Base-by-base conservation (phyloP, 345 rosid genomes). In the Garcia nutans region DNA sequence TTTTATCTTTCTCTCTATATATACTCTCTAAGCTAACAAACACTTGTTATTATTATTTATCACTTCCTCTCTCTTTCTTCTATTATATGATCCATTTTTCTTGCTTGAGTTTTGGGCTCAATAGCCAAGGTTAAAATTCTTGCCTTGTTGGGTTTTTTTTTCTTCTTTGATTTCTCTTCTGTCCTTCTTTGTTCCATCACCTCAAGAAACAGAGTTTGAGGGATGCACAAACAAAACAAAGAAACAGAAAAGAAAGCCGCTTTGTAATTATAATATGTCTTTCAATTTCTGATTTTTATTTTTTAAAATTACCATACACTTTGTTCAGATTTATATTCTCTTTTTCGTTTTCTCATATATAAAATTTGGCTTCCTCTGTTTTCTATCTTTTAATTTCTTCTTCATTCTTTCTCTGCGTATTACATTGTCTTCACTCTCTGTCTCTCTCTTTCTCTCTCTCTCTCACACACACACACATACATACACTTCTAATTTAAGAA, bases 141-240 rank as follows among this genome's bases (percentile, higher is more conserved):
- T 70, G 17, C 78, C 68, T 42, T 45, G 76, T 64, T 50, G 16
- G 71, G 76, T 67, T 66, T 63, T 67, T 50, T 74, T 61, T 54
- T 72, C 66, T 73, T 58, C 81, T 56, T 65, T 61, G 23, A 75
- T 70, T 73, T 58, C 81, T 81, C 64, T 42, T 79, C 60, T 84
- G 86, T 79, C 87, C 77, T 80, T 80, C 78, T 47, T 71, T 77
- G 88, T 81, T 84, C 86, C 75, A 82, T 85, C 90, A 78, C 80
- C 70, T 84, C 88, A 75, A 69, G 33, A 54, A 16, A 15, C 23
- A 65, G 9, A 77, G 10, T 37, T 5, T 47, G 50, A 8, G 50
- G 10, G 13, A 47, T 47, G 5, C 10, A 68, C 58, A 71, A 26
- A 37, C 37, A 24, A 70, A 77, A 76, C 57, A 61, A 65, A 73